Evolutionary conservation across 768 basidiomycete genomes (phyloP).

Genomic region (Plicaturopsis crispa): DNA sequence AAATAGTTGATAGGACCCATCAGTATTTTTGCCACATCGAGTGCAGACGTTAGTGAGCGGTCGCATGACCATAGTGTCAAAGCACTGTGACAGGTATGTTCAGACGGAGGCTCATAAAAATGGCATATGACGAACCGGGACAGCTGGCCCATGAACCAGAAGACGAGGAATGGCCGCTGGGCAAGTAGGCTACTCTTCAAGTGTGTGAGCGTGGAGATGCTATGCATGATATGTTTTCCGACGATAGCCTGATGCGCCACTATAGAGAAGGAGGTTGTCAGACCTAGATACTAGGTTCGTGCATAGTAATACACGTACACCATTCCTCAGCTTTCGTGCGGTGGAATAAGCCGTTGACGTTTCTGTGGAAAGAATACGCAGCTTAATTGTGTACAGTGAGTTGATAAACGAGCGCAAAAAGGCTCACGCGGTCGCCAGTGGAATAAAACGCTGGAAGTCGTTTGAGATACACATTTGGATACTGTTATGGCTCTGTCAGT

Average conservation of each 20-base stretch:
- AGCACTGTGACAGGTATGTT: too few species aligned
- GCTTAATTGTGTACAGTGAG: too few species aligned
- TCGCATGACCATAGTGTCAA: constrained; percentile 58
- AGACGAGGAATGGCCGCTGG: constrained; percentile 57
- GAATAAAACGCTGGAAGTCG: constrained; percentile 60
- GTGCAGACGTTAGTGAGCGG: constrained; percentile 44
- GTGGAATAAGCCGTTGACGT: constrained; percentile 39
- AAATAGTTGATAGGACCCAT: constrained; percentile 56
- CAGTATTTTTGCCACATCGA: constrained; percentile 55
- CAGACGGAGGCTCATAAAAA: too few species aligned
- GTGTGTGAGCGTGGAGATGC: not conserved
- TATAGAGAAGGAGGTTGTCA: too few species aligned
- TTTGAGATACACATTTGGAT: constrained; percentile 64
- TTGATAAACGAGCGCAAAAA: too few species aligned
- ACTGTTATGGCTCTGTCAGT: too few species aligned
- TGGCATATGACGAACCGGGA: too few species aligned
- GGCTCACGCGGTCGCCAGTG: constrained; percentile 50
- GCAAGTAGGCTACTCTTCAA: constrained; percentile 21
- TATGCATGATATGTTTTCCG: not conserved
- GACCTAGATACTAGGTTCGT: too few species aligned
- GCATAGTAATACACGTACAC: too few species aligned
- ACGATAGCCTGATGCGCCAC: constrained; percentile 34
- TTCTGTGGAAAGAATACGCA: too few species aligned
- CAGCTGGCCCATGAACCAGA: constrained; percentile 74
- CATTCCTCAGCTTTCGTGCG: constrained; percentile 58